Evolutionary conservation across 1,139 yeast genomes (phyloP).

Genomic region (Geotrichum fermentans): DNA sequence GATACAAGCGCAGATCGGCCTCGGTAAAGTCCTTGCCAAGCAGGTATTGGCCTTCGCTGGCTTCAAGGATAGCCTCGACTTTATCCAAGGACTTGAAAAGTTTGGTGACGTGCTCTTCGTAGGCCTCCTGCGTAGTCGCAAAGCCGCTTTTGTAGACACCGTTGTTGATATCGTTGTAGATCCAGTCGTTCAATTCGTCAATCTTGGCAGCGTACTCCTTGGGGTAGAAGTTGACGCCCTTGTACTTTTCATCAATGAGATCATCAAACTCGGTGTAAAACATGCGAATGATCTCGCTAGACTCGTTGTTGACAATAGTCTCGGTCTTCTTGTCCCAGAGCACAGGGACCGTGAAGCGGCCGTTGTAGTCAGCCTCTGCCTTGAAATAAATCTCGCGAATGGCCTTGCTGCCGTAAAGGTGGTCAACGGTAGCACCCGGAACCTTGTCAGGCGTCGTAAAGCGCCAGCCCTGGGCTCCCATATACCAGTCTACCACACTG

Average conservation of each 20-base stretch:
- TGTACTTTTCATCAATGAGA: conserved; percentile 46
- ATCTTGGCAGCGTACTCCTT: conserved; percentile 48
- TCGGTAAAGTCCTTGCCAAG: conserved; percentile 72
- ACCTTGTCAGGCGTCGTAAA: conserved; percentile 50
- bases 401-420: conserved; percentile 55
- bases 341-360: conserved; percentile 87
- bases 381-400: conserved; percentile 68
- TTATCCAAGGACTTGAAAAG: conserved; percentile 70
- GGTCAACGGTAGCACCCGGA: conserved; percentile 62
- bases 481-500: conserved; percentile 82
- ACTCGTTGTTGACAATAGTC: conserved; percentile 86
- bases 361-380: conserved; percentile 69
- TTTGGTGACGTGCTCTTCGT: conserved; percentile 62
- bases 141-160: conserved; percentile 95
- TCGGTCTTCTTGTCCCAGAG: conserved; percentile 80
- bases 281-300: conserved; percentile 82
- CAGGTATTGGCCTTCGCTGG: conserved; percentile 43
- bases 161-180: conserved; percentile 79
- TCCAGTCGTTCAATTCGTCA: conserved; percentile 79
- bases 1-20: conserved; percentile 80
- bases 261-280: conserved; percentile 64
- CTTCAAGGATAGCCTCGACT: conserved; percentile 60
- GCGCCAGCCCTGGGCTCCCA: conserved; percentile 83
- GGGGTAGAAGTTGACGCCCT: conserved; percentile 63
- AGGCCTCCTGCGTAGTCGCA: conserved; percentile 78